Evolutionary conservation across 805 yeast genomes (phyloP).

Genomic region (Nakazawaea ishiwadae): DNA sequence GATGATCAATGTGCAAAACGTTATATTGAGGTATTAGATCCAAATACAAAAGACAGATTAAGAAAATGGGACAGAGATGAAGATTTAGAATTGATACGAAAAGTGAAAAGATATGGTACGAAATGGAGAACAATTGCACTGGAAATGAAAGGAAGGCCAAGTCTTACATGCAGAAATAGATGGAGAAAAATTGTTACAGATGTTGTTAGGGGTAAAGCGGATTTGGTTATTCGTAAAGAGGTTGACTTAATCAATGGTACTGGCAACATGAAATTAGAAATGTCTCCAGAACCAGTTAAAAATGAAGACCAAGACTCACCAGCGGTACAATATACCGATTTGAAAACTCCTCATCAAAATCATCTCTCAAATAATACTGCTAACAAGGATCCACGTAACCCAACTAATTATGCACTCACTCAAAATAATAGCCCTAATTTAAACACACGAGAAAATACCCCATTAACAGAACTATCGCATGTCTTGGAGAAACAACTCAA

Average conservation of each 20-base stretch:
- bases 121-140: conserved; percentile 81
- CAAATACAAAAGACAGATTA: conserved; percentile 69
- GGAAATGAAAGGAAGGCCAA: conserved; percentile 74
- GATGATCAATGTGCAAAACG: conserved; percentile 95
- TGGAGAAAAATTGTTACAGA: conserved; percentile 85
- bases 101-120: conserved; percentile 72
- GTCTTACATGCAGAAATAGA: conserved; percentile 84
- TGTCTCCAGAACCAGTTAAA: too few species aligned
- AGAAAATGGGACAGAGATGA: conserved; percentile 79
- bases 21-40: conserved; percentile 84
- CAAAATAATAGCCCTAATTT: conserved; percentile 7
- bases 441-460: conserved; percentile 8
- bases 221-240: conserved; percentile 48
- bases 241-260: conserved; percentile 48
- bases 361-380: too few species aligned
- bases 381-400: too few species aligned
- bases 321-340: too few species aligned
- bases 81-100: conserved; percentile 62
- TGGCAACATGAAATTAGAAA: conserved; percentile 19
- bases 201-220: conserved; percentile 64
- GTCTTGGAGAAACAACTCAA: conserved; percentile 7
- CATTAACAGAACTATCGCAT: conserved; percentile 11
- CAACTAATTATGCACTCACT: conserved; percentile 6
- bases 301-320: too few species aligned
- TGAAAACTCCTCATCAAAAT: neutral